phyloP scores from a whole-genome alignment of 129 eudicot species.

The Lonicera japonica region DNA sequence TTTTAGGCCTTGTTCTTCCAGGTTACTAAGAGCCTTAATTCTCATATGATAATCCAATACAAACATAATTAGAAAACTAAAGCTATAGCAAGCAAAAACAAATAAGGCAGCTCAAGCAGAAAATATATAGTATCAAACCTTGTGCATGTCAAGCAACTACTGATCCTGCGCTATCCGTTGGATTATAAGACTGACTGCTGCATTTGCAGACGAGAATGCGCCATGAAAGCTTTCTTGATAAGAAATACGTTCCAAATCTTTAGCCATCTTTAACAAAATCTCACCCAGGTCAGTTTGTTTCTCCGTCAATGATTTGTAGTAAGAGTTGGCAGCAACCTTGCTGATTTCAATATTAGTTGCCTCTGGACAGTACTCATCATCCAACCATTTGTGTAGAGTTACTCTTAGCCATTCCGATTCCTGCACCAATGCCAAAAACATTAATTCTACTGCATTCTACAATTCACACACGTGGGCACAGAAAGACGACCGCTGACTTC shows the following conservation, averaged over 20 bases:
- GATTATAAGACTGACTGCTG: constrained; percentile 76
- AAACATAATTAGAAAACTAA: not conserved
- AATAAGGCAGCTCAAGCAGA: not conserved
- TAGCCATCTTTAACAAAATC: constrained; percentile 70
- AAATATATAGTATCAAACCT: constrained; percentile 27
- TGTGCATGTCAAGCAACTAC: constrained; percentile 16
- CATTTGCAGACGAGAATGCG: constrained; percentile 92
- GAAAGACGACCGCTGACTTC: not conserved
- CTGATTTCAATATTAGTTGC: constrained; percentile 77
- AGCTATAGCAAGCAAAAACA: not conserved
- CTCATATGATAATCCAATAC: not conserved
- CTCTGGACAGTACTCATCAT: constrained; percentile 90
- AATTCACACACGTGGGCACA: constrained; percentile 1
- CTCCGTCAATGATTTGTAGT: constrained; percentile 50
- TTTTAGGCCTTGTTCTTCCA: not conserved
- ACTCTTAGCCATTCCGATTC: constrained; percentile 89
- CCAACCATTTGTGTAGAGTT: constrained; percentile 85
- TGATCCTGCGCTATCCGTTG: constrained; percentile 52
- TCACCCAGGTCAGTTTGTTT: constrained; percentile 74
- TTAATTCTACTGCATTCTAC: not conserved
- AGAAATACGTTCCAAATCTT: constrained; percentile 66
- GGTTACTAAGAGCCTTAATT: not conserved
- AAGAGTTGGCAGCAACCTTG: constrained; percentile 72
- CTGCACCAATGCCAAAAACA: constrained; percentile 33
- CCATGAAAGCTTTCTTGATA: constrained; percentile 95